Evolutionary conservation across 1,284 basidiomycete genomes (phyloP).

Genomic region (Heliocybe sulcata): DNA sequence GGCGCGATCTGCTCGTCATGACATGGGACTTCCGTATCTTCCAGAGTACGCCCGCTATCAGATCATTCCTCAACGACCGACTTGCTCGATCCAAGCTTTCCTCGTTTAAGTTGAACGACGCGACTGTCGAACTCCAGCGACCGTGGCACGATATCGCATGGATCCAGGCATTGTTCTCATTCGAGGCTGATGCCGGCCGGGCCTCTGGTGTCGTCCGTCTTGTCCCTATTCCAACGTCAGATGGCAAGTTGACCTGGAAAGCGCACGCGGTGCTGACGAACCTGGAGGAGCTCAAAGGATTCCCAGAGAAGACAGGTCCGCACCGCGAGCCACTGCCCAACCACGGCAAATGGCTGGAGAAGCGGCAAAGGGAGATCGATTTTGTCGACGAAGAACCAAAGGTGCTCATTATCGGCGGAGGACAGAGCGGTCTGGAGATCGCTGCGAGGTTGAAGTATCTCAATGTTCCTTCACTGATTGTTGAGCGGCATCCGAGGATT

Average conservation of each 20-base stretch:
- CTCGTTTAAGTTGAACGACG: slow-evolving; percentile 29
- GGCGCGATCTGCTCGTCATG: slow-evolving; percentile 55
- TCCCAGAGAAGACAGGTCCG: slow-evolving; percentile 35
- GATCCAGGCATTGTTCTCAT: slow-evolving; percentile 52
- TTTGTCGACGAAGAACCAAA: slow-evolving; percentile 31
- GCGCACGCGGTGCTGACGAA: slow-evolving; percentile 50
- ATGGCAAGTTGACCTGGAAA: slow-evolving; percentile 39
- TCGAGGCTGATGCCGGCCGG: slow-evolving; percentile 43
- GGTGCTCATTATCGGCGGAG: slow-evolving; percentile 56
- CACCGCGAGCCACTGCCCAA: slow-evolving; percentile 31
- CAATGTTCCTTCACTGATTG: slow-evolving; percentile 41
- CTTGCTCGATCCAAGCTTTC: slow-evolving; percentile 29
- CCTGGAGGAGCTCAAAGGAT: slow-evolving; percentile 46
- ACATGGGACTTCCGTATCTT: slow-evolving; percentile 66
- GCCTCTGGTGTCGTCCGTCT: slow-evolving; percentile 47
- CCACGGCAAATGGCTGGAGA: slow-evolving; percentile 32
- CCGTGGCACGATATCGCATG: slow-evolving; percentile 52
- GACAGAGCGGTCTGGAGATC: slow-evolving; percentile 56
- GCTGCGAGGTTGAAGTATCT: slow-evolving; percentile 53
- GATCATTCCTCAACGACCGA: slow-evolving; percentile 35
- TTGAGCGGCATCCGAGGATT: slow-evolving; percentile 42
- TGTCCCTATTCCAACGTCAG: slow-evolving; percentile 43
- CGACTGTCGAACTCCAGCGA: slow-evolving; percentile 26
- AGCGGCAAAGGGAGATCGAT: slow-evolving; percentile 31
- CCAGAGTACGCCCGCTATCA: slow-evolving; percentile 32